A percentile compares a stretch with the other conserved stretches of the same genome.
Evolutionary conservation across 2,329 filamentous ascomycete species (phyloP).

Genomic region (Botrytis fragariae): DNA sequence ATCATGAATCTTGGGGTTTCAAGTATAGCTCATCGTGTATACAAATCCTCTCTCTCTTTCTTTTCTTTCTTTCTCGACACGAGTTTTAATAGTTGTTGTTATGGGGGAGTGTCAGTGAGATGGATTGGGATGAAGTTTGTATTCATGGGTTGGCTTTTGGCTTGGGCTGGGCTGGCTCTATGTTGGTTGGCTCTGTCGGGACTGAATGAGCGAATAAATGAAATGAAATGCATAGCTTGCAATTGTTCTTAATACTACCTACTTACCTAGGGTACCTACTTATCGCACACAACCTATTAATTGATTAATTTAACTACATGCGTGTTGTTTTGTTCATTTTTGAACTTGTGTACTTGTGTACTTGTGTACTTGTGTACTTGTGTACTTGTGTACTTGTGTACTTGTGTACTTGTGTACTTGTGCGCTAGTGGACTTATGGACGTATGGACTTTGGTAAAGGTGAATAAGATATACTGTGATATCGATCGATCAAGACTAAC

Average conservation of each 20-base stretch:
- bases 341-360: too few relatives aligned
- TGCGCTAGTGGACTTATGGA: too few relatives aligned
- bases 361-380: too few relatives aligned
- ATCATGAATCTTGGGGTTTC: background rate
- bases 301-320: background rate
- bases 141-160: background rate
- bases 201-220: background rate
- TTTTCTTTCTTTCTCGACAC: background rate
- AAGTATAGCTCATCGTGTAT: background rate
- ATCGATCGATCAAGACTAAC: too few relatives aligned
- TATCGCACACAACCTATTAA: background rate
- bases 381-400: too few relatives aligned
- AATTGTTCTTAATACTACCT: background rate
- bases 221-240: background rate
- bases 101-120: background rate
- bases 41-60: background rate
- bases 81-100: background rate
- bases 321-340: background rate
- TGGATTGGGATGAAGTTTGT: background rate
- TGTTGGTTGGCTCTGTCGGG: background rate
- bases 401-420: too few relatives aligned
- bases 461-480: background rate
- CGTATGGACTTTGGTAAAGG: too few relatives aligned
- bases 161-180: too few relatives aligned
- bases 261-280: background rate